Base-by-base conservation (phyloP, 805 yeast genomes). In the Candida ipomoeae region DNA sequence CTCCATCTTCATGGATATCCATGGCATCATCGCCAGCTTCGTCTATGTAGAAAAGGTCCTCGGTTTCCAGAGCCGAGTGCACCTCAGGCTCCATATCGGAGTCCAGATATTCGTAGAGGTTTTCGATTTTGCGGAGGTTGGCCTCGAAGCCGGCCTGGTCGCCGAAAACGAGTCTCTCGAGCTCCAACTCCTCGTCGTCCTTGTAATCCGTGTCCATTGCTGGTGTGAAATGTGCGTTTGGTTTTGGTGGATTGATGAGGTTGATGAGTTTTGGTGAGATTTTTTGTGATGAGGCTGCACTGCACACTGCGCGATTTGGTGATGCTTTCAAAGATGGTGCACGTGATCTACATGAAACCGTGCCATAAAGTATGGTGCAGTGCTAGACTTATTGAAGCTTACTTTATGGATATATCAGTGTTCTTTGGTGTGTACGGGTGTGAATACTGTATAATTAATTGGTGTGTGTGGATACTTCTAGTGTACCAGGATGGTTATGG, bases 131-230 rank as follows among this genome's bases (percentile, higher is more conserved):
- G 49, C 77, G 82, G 62, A 89, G 72, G 52, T 83, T 85, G 32
- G 67, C 62, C 60, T 83, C 87, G 69, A 87, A 85, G 31, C 92
- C 86, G 49, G 82, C 86, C 3, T 77, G 59, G 64, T 94, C 98
- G 14, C 99, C 98, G 69, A 94, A 91, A 3, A 94, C 96, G 13
- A 89, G 75, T 65, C 81, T 87, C 55, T 91, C 96, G 46, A 94
- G 77, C 49, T 71, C 78, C 40, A 84, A 59, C 67, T 94, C 99
- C 64, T 89, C 97, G 46, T 80, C 85, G 64, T 88, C 95, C 58
- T 94, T 92, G 32, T 85, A 86, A 14, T 21, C 39, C 20, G 40
- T 35, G 33, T 44, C 46, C 20, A 35, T 35, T 39, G 31, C 7
- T 39, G 18, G n/a, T 11, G 17, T 21, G 14, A 18, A 39, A 10